Conservation (phyloP, 441 rosid species). For the Daphne laureola region DNA sequence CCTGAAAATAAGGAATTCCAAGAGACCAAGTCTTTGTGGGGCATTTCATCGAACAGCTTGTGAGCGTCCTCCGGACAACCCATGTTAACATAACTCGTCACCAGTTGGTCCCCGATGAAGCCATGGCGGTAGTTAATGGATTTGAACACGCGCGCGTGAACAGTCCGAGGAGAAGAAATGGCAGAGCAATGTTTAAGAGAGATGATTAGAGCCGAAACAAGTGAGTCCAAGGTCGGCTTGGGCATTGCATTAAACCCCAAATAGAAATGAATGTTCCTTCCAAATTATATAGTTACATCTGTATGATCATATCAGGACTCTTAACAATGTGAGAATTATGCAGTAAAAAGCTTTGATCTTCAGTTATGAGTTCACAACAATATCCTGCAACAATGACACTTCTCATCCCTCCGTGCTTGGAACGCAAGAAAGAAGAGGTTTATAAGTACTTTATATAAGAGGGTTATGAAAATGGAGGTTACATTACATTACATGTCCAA, state of each 20-base stretch:
- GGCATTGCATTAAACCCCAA: no score
- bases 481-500: slow-evolving; percentile 72
- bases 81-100: slow-evolving; percentile 26
- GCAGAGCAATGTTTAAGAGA: slow-evolving; percentile 36
- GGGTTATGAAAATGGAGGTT: not conserved
- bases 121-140: slow-evolving; percentile 47
- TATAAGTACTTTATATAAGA: not conserved
- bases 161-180: slow-evolving; percentile 18
- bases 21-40: slow-evolving; percentile 46
- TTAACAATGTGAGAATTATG: no score
- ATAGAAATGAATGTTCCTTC: no score
- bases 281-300: no score
- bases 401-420: not conserved
- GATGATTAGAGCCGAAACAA: slow-evolving; percentile 34
- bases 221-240: slow-evolving; percentile 18
- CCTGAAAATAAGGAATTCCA: slow-evolving; percentile 60
- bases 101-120: slow-evolving; percentile 63
- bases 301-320: no score
- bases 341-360: no score
- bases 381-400: slow-evolving; percentile 24
- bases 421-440: no score
- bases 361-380: no score
- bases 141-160: slow-evolving; percentile 48
- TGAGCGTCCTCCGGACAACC: slow-evolving; percentile 31
- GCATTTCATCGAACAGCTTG: slow-evolving; percentile 60